Conservation (phyloP, 805 yeast genomes). For the Wickerhamiella cacticola region DNA sequence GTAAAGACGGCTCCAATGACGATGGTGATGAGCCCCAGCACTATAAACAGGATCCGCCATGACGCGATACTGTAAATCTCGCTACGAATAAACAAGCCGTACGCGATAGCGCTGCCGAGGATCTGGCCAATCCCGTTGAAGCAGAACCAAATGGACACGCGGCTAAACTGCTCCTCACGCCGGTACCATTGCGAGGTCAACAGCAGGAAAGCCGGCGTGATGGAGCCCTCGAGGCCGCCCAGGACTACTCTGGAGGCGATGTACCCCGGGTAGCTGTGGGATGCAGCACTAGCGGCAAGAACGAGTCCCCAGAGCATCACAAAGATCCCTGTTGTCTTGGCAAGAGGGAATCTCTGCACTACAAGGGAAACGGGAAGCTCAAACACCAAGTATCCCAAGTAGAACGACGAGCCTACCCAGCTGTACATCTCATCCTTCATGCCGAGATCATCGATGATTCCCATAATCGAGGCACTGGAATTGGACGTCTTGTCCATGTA, state of each 20-base stretch:
- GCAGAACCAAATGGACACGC: slow-evolving; percentile 36
- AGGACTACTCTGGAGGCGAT: slow-evolving; percentile 37
- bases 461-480: slow-evolving; percentile 43
- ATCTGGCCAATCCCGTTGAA: slow-evolving; percentile 36
- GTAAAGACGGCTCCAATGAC: slow-evolving; percentile 24
- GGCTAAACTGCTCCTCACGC: slow-evolving; percentile 34
- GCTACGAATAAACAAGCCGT: slow-evolving; percentile 27
- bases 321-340: slow-evolving; percentile 36
- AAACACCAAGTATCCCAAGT: slow-evolving; percentile 50
- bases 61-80: slow-evolving; percentile 23
- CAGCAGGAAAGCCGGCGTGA: slow-evolving; percentile 46
- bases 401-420: slow-evolving; percentile 52
- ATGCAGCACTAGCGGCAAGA: slow-evolving; percentile 35
- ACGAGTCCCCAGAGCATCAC: slow-evolving; percentile 40
- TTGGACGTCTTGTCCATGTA: slow-evolving; percentile 49
- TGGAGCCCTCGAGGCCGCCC: slow-evolving; percentile 41
- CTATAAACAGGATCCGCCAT: slow-evolving; percentile 47
- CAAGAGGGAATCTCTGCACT: slow-evolving; percentile 47
- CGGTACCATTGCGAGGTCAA: slow-evolving; percentile 50
- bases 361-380: slow-evolving; percentile 38
- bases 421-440: slow-evolving; percentile 34
- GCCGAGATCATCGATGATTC: slow-evolving; percentile 34
- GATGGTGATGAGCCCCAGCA: slow-evolving; percentile 45
- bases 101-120: slow-evolving; percentile 39
- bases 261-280: slow-evolving; percentile 35